phyloP scores from a whole-genome alignment of 148 eudicot species.

The Oxyria digyna region DNA sequence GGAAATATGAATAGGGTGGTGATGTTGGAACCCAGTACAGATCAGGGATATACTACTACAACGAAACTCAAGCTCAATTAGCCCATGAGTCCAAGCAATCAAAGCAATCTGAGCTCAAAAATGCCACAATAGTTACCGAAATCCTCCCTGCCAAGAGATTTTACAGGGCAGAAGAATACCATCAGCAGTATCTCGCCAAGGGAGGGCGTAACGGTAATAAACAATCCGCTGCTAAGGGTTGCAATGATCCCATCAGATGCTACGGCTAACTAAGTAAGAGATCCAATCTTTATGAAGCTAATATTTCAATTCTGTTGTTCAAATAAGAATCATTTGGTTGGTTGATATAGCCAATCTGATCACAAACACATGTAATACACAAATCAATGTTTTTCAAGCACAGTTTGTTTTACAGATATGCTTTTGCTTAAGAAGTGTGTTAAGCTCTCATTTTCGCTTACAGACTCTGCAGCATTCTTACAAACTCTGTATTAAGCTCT shows the following conservation, averaged over 20 bases:
- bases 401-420: no score
- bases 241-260: conserved; percentile 84
- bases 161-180: conserved; percentile 91
- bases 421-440: no score
- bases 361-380: background rate
- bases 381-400: no score
- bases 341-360: no score
- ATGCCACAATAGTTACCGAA: conserved; percentile 59
- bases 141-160: conserved; percentile 82
- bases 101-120: conserved; percentile 47
- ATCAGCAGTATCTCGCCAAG: conserved; percentile 84
- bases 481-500: no score
- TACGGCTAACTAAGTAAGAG: conserved; percentile 34
- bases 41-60: conserved; percentile 89
- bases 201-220: conserved; percentile 61
- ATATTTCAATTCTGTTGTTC: background rate
- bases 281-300: background rate
- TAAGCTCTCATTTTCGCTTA: no score
- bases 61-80: conserved; percentile 50
- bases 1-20: conserved; percentile 30
- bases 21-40: conserved; percentile 91
- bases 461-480: no score
- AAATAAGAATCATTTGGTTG: no score
- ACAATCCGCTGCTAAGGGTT: conserved; percentile 78
- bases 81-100: conserved; percentile 64